Conservation (phyloP, 75 land plant genomes). For the Pinus albicaulis region DNA sequence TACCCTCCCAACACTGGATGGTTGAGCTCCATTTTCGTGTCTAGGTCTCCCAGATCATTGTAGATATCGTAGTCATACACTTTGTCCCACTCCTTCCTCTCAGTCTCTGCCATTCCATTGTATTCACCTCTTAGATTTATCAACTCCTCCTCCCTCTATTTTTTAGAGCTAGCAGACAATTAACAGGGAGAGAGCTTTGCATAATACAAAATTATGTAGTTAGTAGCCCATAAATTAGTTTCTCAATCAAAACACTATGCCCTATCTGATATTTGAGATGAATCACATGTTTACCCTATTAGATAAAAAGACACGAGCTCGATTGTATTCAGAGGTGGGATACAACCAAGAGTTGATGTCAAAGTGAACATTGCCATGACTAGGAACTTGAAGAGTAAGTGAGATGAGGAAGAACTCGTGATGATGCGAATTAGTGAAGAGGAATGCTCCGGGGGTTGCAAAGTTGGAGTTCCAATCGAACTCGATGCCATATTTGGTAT, state of each 20-base stretch:
- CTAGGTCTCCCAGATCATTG: conserved; percentile 55
- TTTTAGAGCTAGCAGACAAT: conserved; percentile 30
- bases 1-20: conserved; percentile 49
- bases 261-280: neutral
- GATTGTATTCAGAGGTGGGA: conserved; percentile 32
- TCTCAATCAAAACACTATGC: neutral
- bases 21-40: conserved; percentile 11
- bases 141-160: conserved; percentile 33
- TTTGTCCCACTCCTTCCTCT: conserved; percentile 34
- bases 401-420: conserved; percentile 25
- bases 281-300: conserved; percentile 52
- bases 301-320: conserved; percentile 74
- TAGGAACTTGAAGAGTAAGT: conserved; percentile 16
- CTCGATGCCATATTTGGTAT: neutral
- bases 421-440: conserved; percentile 26
- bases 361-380: conserved; percentile 38
- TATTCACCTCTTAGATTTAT: conserved; percentile 28
- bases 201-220: neutral
- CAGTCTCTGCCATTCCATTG: conserved; percentile 10
- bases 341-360: conserved; percentile 89
- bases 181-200: conserved; percentile 44
- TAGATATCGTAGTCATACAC: conserved; percentile 57
- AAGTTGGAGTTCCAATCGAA: conserved; percentile 5
- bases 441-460: conserved; percentile 40
- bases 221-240: neutral